Evolutionary conservation across 78 protist genomes (phyloP).

Genomic region (Speleostelium caveatum): DNA sequence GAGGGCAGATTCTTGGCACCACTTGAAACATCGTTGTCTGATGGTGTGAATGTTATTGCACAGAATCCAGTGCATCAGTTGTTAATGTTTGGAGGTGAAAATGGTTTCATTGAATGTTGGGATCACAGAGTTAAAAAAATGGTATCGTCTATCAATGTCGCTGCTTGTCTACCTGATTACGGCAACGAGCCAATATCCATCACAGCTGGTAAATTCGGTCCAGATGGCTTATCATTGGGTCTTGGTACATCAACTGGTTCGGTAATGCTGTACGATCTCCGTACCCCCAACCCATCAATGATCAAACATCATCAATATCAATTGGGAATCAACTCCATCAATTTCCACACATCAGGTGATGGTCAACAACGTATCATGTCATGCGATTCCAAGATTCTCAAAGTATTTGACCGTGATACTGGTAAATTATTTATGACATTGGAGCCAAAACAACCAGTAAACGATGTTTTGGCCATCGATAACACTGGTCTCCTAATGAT

Average conservation of each 20-base stretch:
- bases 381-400: constrained; percentile 82
- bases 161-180: constrained; percentile 32
- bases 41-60: constrained; percentile 73
- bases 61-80: constrained; percentile 72
- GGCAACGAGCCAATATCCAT: constrained; percentile 29
- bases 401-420: constrained; percentile 85
- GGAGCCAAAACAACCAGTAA: constrained; percentile 88
- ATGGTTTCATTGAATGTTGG: constrained; percentile 84
- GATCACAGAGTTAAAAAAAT: constrained; percentile 82
- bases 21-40: constrained; percentile 12
- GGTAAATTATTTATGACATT: constrained; percentile 80
- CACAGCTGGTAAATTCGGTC: constrained; percentile 58
- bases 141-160: constrained; percentile 26
- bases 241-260: constrained; percentile 92
- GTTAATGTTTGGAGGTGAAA: constrained; percentile 82
- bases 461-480: constrained; percentile 50
- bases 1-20: constrained; percentile 94
- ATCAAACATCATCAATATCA: constrained; percentile 94
- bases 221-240: constrained; percentile 88
- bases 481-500: constrained; percentile 90
- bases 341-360: constrained; percentile 73
- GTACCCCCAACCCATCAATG: constrained; percentile 82
- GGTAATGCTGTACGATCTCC: constrained; percentile 93
- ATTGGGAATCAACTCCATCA: constrained; percentile 80
- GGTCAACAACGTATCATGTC: constrained; percentile 66